Percentiles rank a stretch among this genome's conserved stretches.
These are phyloP conservation scores for Fusarium citri DNA, from an alignment of 2,329 filamentous ascomycete species.

Conservation along the genomic window DNA sequence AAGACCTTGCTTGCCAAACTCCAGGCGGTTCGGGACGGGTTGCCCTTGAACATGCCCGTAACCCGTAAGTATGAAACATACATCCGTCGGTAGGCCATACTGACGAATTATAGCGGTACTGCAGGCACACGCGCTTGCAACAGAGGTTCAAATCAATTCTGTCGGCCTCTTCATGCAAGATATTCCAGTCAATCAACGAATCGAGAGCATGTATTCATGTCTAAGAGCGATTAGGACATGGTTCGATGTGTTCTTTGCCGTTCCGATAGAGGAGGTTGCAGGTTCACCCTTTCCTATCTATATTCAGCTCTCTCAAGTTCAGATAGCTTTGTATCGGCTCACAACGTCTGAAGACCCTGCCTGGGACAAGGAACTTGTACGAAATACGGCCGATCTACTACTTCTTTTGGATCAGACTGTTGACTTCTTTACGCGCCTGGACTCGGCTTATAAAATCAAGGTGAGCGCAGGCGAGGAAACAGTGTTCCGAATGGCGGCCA, in stretches of 20 bases:
- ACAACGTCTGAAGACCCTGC: constrained; percentile 54
- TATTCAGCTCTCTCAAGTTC: constrained; percentile 51
- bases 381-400: constrained; percentile 52
- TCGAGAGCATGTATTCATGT: constrained; percentile 53
- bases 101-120: constrained; percentile 45
- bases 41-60: constrained; percentile 41
- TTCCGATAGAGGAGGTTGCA: constrained; percentile 47
- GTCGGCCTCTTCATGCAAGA: constrained; percentile 49
- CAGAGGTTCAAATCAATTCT: constrained; percentile 50
- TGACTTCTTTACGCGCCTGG: constrained; percentile 48
- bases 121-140: constrained; percentile 46
- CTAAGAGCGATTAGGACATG: constrained; percentile 52
- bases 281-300: constrained; percentile 51
- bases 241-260: constrained; percentile 52
- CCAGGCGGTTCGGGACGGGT: constrained; percentile 41
- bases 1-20: constrained; percentile 48
- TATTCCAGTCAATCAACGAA: constrained; percentile 49
- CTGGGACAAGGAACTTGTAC: constrained; percentile 56
- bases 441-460: constrained; percentile 45
- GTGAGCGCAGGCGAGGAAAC: constrained; percentile 47
- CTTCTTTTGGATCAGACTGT: constrained; percentile 51
- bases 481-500: constrained; percentile 50
- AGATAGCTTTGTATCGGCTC: constrained; percentile 55
- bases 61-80: constrained; percentile 43
- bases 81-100: not conserved